A percentile compares a stretch with the other conserved stretches of the same genome.
These are phyloP conservation scores for Phytopythium boreale DNA, from an alignment of 352 stramenopile species.

Conservation along the genomic window DNA sequence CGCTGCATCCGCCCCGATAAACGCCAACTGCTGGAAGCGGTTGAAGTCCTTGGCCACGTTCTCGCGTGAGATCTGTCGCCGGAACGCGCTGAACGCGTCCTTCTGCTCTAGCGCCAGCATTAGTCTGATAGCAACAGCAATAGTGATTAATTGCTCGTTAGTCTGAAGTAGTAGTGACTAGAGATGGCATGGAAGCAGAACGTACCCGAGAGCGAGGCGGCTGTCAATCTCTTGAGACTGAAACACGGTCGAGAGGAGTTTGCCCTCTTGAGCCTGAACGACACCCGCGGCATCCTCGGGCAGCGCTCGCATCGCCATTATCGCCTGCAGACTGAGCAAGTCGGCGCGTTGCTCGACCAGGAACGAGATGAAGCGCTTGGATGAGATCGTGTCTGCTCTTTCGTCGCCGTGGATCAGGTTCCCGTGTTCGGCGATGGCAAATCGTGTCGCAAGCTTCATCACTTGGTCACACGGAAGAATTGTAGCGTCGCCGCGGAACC, in stretches of 20 bases:
- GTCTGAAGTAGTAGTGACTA: neutral
- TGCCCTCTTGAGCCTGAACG: constrained; percentile 43
- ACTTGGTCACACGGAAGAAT: constrained; percentile 42
- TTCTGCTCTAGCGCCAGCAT: constrained; percentile 78
- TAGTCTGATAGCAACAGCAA: constrained; percentile 25
- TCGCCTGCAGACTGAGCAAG: constrained; percentile 57
- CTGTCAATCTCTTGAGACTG: constrained; percentile 73
- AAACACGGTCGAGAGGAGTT: constrained; percentile 65
- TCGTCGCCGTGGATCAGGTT: constrained; percentile 22
- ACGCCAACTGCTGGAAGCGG: constrained; percentile 71
- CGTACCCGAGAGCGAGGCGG: constrained; percentile 58
- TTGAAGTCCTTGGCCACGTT: constrained; percentile 83
- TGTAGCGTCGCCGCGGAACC: constrained; percentile 58
- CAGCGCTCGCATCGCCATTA: constrained; percentile 58
- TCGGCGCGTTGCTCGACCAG: constrained; percentile 62
- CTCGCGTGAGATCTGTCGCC: constrained; percentile 73
- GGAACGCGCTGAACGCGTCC: constrained; percentile 69
- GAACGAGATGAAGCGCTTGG: constrained; percentile 67
- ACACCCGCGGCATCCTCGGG: constrained; percentile 49
- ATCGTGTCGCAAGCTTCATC: constrained; percentile 58
- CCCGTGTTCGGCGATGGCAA: constrained; percentile 56
- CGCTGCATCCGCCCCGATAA: constrained; percentile 68
- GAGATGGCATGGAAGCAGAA: neutral
- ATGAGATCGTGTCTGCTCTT: constrained; percentile 40
- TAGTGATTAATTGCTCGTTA: neutral